These are phyloP conservation scores for Dorcoceras hygrometricum DNA, from an alignment of 257 asterid genomes.

Conservation along the genomic window DNA sequence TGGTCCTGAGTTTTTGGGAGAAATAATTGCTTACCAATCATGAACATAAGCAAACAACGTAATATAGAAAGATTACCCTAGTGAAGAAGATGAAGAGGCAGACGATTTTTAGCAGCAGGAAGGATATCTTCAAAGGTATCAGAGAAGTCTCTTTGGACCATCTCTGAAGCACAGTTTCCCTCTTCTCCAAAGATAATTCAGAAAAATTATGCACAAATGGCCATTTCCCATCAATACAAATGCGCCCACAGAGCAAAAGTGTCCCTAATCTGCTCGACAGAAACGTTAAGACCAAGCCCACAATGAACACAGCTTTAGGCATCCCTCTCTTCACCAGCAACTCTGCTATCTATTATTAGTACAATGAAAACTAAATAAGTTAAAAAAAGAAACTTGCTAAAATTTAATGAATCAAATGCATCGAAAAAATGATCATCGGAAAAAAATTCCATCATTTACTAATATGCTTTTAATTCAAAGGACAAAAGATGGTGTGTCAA, in stretches of 20 bases:
- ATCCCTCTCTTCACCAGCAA: conserved; percentile 44
- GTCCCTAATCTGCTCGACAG: conserved; percentile 79
- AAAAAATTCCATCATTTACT: not conserved
- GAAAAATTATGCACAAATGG: conserved; percentile 71
- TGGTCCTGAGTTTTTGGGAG: too few species aligned
- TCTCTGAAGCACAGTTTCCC: conserved; percentile 64
- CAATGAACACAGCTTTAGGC: conserved; percentile 45
- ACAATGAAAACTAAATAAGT: not conserved
- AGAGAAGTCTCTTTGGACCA: conserved; percentile 59
- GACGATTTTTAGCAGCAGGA: conserved; percentile 45
- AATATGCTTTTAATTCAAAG: not conserved
- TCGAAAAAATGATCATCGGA: not conserved
- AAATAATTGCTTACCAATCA: not conserved
- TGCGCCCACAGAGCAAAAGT: conserved; percentile 62
- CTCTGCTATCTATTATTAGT: conserved; percentile 68
- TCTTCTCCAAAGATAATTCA: conserved; percentile 52
- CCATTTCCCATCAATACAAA: conserved; percentile 59
- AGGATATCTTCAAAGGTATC: conserved; percentile 51
- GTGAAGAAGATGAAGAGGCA: conserved; percentile 55
- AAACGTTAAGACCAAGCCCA: conserved; percentile 44
- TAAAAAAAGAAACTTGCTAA: not conserved
- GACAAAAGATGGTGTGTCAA: not conserved
- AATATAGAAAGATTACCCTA: conserved; percentile 37
- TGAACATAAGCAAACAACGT: not conserved
- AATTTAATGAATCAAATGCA: not conserved